Evolutionary conservation across 2,329 filamentous ascomycete genomes (phyloP).

Genomic region (Beauveria pseudobassiana): DNA sequence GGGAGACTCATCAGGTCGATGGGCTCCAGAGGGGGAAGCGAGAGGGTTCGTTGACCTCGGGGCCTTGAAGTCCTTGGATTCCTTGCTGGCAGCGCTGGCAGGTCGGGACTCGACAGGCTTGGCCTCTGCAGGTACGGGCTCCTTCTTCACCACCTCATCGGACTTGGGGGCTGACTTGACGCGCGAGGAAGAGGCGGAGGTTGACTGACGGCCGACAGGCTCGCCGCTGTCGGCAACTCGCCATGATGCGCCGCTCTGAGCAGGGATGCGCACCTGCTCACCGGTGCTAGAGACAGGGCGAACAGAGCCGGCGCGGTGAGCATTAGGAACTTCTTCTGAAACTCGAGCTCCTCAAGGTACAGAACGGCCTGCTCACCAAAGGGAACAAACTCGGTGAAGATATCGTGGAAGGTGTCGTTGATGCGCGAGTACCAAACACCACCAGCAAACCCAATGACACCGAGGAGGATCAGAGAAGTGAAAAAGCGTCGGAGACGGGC

Average conservation of each 20-base stretch:
- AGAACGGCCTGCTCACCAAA: constrained; percentile 91
- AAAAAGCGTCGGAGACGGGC: constrained; percentile 72
- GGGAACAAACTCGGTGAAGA: constrained; percentile 95
- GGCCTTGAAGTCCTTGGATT: constrained; percentile 35
- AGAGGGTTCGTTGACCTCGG: constrained; percentile 60
- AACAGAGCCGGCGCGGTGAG: constrained; percentile 36
- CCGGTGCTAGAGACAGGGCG: constrained; percentile 28
- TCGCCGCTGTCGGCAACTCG: constrained; percentile 59
- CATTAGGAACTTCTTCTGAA: constrained; percentile 70
- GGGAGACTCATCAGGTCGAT: constrained; percentile 73
- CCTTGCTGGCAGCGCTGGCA: constrained; percentile 20
- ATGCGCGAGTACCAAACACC: constrained; percentile 89
- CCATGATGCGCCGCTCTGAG: constrained; percentile 79
- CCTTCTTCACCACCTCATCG: constrained; percentile 21
- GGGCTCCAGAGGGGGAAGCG: constrained; percentile 55
- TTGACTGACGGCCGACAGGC: constrained; percentile 52
- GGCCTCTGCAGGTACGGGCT: constrained; percentile 21
- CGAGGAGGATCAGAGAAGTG: constrained; percentile 67
- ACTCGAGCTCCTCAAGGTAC: constrained; percentile 92
- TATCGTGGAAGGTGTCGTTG: constrained; percentile 97
- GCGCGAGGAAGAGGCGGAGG: constrained; percentile 36
- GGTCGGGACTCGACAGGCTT: constrained; percentile 14
- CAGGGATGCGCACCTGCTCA: constrained; percentile 72
- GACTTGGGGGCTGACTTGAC: constrained; percentile 25
- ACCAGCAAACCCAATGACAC: constrained; percentile 72